Conservation (phyloP, 805 yeast species). For the Barnettozyma botsteinii region DNA sequence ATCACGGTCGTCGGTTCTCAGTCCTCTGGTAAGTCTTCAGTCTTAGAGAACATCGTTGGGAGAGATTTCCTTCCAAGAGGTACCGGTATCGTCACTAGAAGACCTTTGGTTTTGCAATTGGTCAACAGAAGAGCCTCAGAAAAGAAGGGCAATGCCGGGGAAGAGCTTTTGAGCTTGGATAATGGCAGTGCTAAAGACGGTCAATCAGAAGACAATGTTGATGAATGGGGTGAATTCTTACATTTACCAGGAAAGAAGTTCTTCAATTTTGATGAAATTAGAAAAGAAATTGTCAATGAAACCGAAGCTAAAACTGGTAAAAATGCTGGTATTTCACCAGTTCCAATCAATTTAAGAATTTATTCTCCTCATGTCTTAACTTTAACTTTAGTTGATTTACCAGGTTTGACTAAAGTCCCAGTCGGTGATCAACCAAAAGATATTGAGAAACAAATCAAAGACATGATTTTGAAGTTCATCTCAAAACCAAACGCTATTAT, state of each 20-base stretch:
- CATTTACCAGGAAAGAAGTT: constrained; percentile 87
- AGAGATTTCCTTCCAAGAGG: constrained; percentile 90
- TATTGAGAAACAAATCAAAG: constrained; percentile 90
- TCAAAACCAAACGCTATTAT: constrained; percentile 94
- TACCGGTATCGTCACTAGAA: constrained; percentile 86
- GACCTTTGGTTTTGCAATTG: constrained; percentile 80
- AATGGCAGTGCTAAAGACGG: constrained; percentile 39
- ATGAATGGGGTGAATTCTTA: constrained; percentile 97
- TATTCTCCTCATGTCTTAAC: constrained; percentile 93
- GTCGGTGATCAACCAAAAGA: constrained; percentile 99
- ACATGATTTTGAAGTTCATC: constrained; percentile 87
- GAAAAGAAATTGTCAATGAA: constrained; percentile 86
- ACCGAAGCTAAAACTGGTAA: constrained; percentile 80
- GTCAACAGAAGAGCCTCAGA: constrained; percentile 56
- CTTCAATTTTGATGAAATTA: constrained; percentile 81
- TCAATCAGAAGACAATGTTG: constrained; percentile 61
- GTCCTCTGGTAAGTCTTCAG: constrained; percentile 85
- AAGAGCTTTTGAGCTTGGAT: constrained; percentile 32
- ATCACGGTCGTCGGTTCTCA: constrained; percentile 95
- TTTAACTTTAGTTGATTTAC: constrained; percentile 90
- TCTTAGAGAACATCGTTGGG: constrained; percentile 85
- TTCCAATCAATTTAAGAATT: constrained; percentile 88
- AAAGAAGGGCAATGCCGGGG: constrained; percentile 17
- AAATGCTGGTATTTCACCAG: constrained; percentile 84
- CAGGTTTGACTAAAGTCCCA: constrained; percentile 97